A percentile compares a stretch with the other conserved stretches of the same genome.
Evolutionary conservation across 1,284 basidiomycete genomes (phyloP).

Genomic region (Cryptococcus sp.): DNA sequence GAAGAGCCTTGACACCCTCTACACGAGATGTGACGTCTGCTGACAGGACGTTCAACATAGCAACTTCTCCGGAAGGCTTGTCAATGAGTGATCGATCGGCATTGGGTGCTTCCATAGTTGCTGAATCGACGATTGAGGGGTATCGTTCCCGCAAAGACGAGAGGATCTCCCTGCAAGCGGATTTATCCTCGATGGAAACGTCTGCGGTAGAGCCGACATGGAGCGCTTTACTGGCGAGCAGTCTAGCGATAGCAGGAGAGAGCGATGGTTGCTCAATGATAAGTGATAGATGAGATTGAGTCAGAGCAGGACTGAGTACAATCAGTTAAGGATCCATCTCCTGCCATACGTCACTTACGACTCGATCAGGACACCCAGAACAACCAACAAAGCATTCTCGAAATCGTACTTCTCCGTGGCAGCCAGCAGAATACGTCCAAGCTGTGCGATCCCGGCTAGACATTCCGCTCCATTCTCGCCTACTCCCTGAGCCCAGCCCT

Average conservation of each 20-base stretch:
- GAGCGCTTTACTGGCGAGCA: conserved; percentile 27
- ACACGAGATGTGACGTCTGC: conserved; percentile 46
- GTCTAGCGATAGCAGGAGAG: conserved; percentile 20
- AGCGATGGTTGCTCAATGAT: conserved; percentile 28
- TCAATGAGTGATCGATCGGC: conserved; percentile 8
- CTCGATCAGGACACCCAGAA: conserved; percentile 22
- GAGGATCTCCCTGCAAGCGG: conserved; percentile 25
- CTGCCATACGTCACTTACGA: conserved; percentile 5
- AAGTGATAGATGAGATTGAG: conserved; percentile 7
- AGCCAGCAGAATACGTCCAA: conserved; percentile 33
- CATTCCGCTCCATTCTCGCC: conserved; percentile 21
- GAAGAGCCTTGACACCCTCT: conserved; percentile 40
- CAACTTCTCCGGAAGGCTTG: conserved; percentile 10
- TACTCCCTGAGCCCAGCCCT: conserved; percentile 26
- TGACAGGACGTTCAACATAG: conserved; percentile 25
- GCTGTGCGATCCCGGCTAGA: conserved; percentile 26
- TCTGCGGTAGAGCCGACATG: conserved; percentile 9
- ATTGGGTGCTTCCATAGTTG: conserved; percentile 19
- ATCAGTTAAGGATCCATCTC: not conserved
- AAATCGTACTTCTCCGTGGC: conserved; percentile 42
- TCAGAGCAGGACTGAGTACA: not conserved
- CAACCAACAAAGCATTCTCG: conserved; percentile 22
- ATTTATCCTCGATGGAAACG: conserved; percentile 11
- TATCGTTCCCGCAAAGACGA: conserved; percentile 38
- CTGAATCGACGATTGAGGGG: conserved; percentile 32